These are phyloP conservation scores for Rhypophila decipiens DNA, from an alignment of 495 filamentous ascomycete species.

Conservation along the genomic window DNA sequence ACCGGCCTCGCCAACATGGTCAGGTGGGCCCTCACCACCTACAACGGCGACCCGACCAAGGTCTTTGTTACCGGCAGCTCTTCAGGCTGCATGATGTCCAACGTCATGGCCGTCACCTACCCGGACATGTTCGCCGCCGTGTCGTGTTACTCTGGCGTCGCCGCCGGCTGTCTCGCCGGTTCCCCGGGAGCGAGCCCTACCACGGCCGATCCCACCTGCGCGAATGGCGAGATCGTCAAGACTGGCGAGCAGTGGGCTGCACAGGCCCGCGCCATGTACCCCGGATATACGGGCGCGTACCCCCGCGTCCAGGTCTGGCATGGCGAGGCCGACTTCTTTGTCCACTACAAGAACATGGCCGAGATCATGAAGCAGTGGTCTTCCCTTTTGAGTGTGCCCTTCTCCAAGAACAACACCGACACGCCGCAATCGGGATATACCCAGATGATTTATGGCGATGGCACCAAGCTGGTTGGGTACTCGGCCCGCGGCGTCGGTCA, in stretches of 20 bases:
- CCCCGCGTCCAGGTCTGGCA: constrained; percentile 36
- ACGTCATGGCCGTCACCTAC: constrained; percentile 30
- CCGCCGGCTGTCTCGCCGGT: constrained; percentile 34
- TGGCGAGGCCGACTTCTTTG: constrained; percentile 28
- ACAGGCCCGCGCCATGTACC: constrained; percentile 23
- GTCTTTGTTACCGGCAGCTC: constrained; percentile 42
- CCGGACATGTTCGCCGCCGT: constrained; percentile 36
- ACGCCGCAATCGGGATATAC: constrained; percentile 34
- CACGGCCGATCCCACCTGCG: constrained; percentile 35
- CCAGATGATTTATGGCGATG: constrained; percentile 37
- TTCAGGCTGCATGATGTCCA: constrained; percentile 50
- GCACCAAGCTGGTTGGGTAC: constrained; percentile 33
- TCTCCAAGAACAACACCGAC: constrained; percentile 24
- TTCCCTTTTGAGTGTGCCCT: constrained; percentile 20
- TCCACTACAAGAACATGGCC: constrained; percentile 27
- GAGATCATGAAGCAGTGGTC: constrained; percentile 45
- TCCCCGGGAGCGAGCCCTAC: constrained; percentile 26
- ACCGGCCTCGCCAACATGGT: constrained; percentile 49
- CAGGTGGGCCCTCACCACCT: constrained; percentile 37
- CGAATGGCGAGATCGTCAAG: constrained; percentile 27
- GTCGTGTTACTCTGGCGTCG: constrained; percentile 33
- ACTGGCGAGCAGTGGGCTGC: constrained; percentile 28
- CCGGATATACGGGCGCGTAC: constrained; percentile 27
- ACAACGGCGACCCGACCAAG: constrained; percentile 37
- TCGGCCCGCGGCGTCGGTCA: constrained; percentile 43